Percentiles rank a stretch among this genome's conserved stretches.
phyloP scores from a whole-genome alignment of 306 rosid species.

The Biancaea sappan region DNA sequence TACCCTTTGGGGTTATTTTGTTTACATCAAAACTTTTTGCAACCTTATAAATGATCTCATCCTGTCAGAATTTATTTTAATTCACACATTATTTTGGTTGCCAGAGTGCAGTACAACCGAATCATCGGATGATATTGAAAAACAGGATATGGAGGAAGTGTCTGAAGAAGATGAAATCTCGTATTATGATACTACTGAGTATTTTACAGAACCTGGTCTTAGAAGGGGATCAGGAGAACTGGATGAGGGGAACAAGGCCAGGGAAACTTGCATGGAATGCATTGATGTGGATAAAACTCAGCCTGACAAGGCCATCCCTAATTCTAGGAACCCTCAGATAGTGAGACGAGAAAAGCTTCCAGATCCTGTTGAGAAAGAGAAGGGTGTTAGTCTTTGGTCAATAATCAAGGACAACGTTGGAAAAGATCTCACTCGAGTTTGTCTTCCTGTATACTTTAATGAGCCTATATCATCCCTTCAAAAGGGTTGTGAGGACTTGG shows the following conservation, averaged over 20 bases:
- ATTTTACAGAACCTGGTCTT: slow-evolving; percentile 61
- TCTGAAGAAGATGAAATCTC: slow-evolving; percentile 85
- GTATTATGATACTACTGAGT: slow-evolving; percentile 73
- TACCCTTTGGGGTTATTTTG: background rate
- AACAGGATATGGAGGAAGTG: slow-evolving; percentile 84
- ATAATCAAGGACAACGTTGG: slow-evolving; percentile 98
- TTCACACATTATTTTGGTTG: slow-evolving; percentile 35
- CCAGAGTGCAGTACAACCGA: slow-evolving; percentile 95
- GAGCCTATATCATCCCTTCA: slow-evolving; percentile 99
- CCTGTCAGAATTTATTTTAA: background rate
- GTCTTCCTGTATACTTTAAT: slow-evolving; percentile 97
- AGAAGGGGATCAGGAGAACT: slow-evolving; percentile 51
- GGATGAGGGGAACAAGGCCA: slow-evolving; percentile 40
- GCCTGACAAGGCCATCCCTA: slow-evolving; percentile 34
- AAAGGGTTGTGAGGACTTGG: slow-evolving; percentile 95
- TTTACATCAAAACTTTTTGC: background rate
- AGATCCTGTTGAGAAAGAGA: slow-evolving; percentile 92
- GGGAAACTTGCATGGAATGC: slow-evolving; percentile 41
- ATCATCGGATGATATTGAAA: slow-evolving; percentile 92
- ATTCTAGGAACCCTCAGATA: slow-evolving; percentile 48
- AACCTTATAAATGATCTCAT: background rate
- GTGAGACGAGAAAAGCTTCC: slow-evolving; percentile 87
- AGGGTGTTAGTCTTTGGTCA: slow-evolving; percentile 94
- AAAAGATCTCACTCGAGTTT: slow-evolving; percentile 93
- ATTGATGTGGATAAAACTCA: slow-evolving; percentile 49